Evolutionary conservation across 148 eudicot genomes (phyloP).

Genomic region (Vaccinium darrowii): DNA sequence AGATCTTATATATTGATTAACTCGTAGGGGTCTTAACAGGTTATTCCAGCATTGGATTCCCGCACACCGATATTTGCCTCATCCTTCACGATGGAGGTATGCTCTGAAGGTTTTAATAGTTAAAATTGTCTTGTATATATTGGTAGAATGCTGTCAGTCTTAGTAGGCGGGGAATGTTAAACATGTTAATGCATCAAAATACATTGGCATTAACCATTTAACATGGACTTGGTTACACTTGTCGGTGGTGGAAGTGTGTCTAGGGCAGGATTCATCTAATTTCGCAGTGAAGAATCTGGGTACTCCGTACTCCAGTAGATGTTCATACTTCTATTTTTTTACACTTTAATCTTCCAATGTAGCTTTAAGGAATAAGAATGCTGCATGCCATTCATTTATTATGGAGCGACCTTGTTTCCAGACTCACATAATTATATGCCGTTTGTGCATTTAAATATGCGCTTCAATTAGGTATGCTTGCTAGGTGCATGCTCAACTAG

Average conservation of each 20-base stretch:
- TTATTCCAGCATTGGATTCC: slow-evolving; percentile 88
- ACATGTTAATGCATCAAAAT: not conserved
- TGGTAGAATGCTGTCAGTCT: not conserved
- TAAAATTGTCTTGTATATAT: not conserved
- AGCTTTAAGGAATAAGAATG: not conserved
- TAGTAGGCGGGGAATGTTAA: not conserved
- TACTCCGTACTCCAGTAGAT: not conserved
- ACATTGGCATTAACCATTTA: not conserved
- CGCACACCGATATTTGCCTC: slow-evolving; percentile 93
- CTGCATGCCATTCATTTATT: not conserved
- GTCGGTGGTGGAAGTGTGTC: not conserved
- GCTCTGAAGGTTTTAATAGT: not conserved
- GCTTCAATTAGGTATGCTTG: not conserved
- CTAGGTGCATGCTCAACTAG: not conserved
- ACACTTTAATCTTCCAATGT: not conserved
- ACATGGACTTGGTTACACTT: slow-evolving; percentile 1
- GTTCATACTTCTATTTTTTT: not conserved
- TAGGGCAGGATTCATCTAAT: not conserved
- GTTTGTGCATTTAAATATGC: not conserved
- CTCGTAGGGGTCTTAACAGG: slow-evolving; percentile 48
- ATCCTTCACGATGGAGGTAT: slow-evolving; percentile 98
- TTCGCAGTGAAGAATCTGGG: not conserved
- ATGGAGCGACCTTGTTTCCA: not conserved
- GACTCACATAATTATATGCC: not conserved
- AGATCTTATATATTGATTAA: not conserved